Evolutionary conservation across 179 eudicot species (phyloP), one percentile per base, ranked within the genome.

Genomic region (Drosera spatulata): DNA sequence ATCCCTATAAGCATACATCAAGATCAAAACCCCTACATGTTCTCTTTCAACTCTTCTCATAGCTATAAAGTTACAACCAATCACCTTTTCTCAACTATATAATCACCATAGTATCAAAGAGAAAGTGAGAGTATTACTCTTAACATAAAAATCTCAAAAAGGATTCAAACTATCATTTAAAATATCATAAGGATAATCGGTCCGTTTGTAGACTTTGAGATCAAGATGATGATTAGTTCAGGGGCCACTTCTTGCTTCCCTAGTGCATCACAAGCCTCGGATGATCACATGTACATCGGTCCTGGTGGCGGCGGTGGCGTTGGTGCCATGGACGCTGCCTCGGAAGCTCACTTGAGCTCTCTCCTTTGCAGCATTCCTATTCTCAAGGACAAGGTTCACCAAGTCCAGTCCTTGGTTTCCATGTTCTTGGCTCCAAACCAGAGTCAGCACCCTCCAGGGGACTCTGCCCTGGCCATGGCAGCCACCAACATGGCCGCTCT

Each of bases 301-400:
- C 10, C 33, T 10, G 37, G 2, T 10, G 7, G 41, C 41, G 49
- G 49, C 10, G 49, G 57, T 44, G 13, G 56, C 52, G 41, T 43
- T 14, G 10, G 4, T 39, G 65, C 56, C 66, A 64, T 0, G 40
- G 56, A 7, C 65, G 10, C 49, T 6, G 10, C 49, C 49, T 10
- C 49, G 71, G 64, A 1, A 6, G 49, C 49, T 22, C 76, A 77
- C 40, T 42, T 82, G 9, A 64, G 64, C 46, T 79, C 83, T n/a
- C 76, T 86, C 50, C 61, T 84, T 2, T 72, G 77, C 64, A 77
- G 66, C 53, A 70, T 86, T 3, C 75, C 95, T 0, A 7, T 71
- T 39, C 69, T 86, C 33, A 83, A 79, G 60, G 84, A 74, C 7
- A 84, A 76, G 62, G 75, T 84, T 15, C 62, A 79, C 41, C 79